phyloP scores from a whole-genome alignment of 2,329 filamentous ascomycete species.

The Botrytis pseudocinerea region DNA sequence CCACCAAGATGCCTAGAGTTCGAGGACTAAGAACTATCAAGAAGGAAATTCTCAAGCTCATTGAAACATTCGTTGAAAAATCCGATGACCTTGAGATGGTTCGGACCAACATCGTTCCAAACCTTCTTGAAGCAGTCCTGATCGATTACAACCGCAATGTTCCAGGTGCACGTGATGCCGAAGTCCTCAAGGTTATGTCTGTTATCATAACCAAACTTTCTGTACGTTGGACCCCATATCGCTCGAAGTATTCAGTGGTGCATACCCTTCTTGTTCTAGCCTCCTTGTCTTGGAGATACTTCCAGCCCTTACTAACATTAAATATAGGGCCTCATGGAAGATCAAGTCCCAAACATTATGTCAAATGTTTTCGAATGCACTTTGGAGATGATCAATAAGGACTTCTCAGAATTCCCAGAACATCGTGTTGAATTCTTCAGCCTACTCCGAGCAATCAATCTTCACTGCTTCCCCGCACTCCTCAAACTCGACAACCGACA shows the following conservation, averaged over 20 bases:
- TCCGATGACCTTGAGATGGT: conserved; percentile 95
- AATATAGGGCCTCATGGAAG: conserved; percentile 84
- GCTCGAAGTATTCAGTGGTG: conserved; percentile 50
- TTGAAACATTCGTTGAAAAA: conserved; percentile 97
- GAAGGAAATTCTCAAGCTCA: conserved; percentile 97
- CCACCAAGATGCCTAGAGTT: conserved; percentile 96
- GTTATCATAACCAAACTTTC: conserved; percentile 95
- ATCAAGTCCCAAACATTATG: conserved; percentile 96
- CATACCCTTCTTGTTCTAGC: conserved; percentile 32
- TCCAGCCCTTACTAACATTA: conserved; percentile 39
- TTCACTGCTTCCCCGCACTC: conserved; percentile 93
- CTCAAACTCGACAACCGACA: conserved; percentile 92
- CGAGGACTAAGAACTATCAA: conserved; percentile 96
- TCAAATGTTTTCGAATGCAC: conserved; percentile 99
- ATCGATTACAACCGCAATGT: conserved; percentile 98
- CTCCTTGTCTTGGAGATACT: conserved; percentile 18
- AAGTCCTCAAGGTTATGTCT: conserved; percentile 96
- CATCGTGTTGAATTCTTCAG: conserved; percentile 99
- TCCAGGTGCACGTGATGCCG: conserved; percentile 89
- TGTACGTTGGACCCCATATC: conserved; percentile 65
- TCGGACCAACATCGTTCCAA: conserved; percentile 91
- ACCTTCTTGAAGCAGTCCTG: conserved; percentile 88
- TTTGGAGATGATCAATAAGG: conserved; percentile 99
- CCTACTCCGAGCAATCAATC: conserved; percentile 89
- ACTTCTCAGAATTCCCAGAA: conserved; percentile 98